Percentiles rank a stretch among this genome's conserved stretches.
These are phyloP conservation scores for Boletales sp. DNA, from an alignment of 768 basidiomycete species.

Conservation along the genomic window DNA sequence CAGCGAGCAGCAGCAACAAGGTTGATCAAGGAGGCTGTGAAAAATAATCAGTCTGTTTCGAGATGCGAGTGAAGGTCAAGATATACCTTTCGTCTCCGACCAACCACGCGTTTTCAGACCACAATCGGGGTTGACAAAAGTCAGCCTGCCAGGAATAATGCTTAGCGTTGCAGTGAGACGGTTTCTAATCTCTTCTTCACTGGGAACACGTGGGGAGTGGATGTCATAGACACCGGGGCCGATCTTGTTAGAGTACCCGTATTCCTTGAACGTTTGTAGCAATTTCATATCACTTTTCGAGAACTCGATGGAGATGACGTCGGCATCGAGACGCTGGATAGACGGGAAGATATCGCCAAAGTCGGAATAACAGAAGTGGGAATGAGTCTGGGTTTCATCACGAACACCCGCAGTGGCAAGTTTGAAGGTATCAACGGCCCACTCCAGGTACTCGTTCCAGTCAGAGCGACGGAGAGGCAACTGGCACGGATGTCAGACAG, in stretches of 20 bases:
- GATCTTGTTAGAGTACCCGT: conserved; percentile 95
- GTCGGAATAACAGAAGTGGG: conserved; percentile 99
- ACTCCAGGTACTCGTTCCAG: conserved; percentile 94
- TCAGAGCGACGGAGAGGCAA: conserved; percentile 94
- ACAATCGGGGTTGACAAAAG: conserved; percentile 96
- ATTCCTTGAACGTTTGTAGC: conserved; percentile 89
- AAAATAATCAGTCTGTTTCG: conserved; percentile 8
- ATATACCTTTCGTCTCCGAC: conserved; percentile 87
- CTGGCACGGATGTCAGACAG: conserved; percentile 32
- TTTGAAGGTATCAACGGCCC: conserved; percentile 99
- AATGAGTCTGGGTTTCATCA: conserved; percentile 94
- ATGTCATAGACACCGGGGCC: conserved; percentile 99
- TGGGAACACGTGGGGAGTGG: conserved; percentile 97
- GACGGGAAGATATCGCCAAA: conserved; percentile 98
- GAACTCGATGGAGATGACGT: conserved; percentile 98
- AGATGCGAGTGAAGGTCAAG: not conserved
- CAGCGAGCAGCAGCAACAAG: conserved; percentile 89
- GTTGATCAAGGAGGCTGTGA: conserved; percentile 69
- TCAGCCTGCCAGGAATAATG: conserved; percentile 74
- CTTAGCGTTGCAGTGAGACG: conserved; percentile 81
- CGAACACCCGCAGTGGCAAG: conserved; percentile 94
- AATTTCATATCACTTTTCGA: conserved; percentile 99
- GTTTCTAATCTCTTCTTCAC: conserved; percentile 90
- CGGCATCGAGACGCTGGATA: conserved; percentile 94
- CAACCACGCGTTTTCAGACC: conserved; percentile 98